phyloP scores from a whole-genome alignment of 2,329 filamentous ascomycete genomes.

The Claviceps pazoutovae region DNA sequence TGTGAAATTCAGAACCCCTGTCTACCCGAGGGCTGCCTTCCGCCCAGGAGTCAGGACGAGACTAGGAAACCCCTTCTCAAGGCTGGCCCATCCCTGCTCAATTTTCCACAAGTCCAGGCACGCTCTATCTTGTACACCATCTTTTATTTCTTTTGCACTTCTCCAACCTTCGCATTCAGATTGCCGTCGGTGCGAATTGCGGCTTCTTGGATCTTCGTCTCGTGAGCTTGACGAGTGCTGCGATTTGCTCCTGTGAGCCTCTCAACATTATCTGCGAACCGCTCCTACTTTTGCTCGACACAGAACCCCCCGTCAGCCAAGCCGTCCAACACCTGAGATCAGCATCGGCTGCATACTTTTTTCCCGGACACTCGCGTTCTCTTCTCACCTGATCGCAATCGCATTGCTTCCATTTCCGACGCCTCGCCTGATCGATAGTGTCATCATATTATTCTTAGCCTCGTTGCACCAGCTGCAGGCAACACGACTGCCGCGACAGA shows the following conservation, averaged over 20 bases:
- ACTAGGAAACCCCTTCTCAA: conserved; percentile 2
- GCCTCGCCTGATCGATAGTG: neutral
- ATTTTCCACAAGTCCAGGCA: conserved; percentile 2
- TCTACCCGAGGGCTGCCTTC: conserved; percentile 1
- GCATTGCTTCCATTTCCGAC: neutral
- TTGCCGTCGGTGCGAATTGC: neutral
- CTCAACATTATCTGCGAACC: neutral
- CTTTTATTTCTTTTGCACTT: conserved; percentile 4
- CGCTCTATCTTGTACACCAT: neutral
- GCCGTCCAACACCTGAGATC: neutral
- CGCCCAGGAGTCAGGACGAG: neutral
- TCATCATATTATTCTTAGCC: neutral
- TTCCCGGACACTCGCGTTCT: neutral
- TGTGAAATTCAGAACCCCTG: conserved; percentile 1
- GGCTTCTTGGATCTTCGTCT: neutral
- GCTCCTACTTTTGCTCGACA: neutral
- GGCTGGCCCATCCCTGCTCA: conserved; percentile 5
- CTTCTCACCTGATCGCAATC: neutral
- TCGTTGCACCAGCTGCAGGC: neutral
- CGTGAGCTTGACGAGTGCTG: conserved; percentile 1
- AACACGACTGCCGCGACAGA: neutral
- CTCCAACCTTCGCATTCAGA: conserved; percentile 1
- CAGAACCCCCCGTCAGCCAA: neutral
- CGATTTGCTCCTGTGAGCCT: neutral
- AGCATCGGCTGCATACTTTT: neutral